Percentiles rank a stretch among this genome's conserved stretches.
Conservation (phyloP, 1,139 yeast species). For the Nakaseomyces nivariensis region DNA sequence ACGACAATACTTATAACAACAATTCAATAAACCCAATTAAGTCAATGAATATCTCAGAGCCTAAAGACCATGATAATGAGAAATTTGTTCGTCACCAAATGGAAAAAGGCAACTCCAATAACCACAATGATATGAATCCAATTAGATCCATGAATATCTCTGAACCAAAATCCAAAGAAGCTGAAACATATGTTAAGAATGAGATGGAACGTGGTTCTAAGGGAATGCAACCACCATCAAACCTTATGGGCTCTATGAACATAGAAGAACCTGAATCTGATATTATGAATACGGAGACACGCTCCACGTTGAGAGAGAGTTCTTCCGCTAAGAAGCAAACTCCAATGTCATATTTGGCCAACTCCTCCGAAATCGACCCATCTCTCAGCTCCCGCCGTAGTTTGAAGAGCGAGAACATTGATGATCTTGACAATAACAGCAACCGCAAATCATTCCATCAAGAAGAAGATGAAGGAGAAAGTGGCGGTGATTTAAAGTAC, state of each 20-base stretch:
- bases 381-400: conserved; percentile 1
- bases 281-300: no score
- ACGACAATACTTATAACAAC: background rate
- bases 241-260: background rate
- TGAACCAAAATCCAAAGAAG: background rate
- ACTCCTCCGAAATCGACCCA: background rate
- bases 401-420: background rate
- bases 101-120: background rate
- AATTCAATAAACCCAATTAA: background rate
- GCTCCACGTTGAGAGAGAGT: background rate
- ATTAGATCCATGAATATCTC: background rate
- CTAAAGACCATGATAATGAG: background rate
- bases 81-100: background rate
- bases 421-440: background rate
- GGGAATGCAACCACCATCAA: background rate
- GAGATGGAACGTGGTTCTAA: background rate
- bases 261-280: background rate
- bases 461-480: background rate
- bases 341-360: background rate
- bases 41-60: background rate
- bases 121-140: background rate
- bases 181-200: background rate
- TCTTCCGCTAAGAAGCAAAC: background rate
- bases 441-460: background rate
- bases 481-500: background rate